These are phyloP conservation scores for Mesostigma viride DNA, from an alignment of 139 green algal genomes.

Conservation along the genomic window DNA sequence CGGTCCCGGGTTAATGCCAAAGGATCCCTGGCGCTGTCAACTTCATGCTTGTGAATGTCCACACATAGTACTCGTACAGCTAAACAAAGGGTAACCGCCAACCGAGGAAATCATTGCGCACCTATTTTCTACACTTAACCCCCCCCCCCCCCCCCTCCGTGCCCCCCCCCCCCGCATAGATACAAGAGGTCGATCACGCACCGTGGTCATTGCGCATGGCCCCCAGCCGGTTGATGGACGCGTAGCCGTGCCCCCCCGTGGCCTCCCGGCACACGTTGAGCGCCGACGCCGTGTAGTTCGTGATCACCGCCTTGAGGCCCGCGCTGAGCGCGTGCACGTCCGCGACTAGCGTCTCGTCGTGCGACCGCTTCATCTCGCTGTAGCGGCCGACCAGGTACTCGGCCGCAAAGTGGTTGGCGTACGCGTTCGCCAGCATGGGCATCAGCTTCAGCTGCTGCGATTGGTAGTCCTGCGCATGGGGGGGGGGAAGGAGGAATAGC, in stretches of 20 bases:
- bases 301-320: slow-evolving; percentile 29
- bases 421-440: slow-evolving; percentile 29
- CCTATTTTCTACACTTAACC: no score
- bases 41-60: no score
- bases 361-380: slow-evolving; percentile 23
- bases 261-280: slow-evolving; percentile 7
- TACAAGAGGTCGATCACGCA: no score
- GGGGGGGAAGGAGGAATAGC: neutral
- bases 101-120: no score
- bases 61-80: no score
- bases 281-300: slow-evolving; percentile 18
- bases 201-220: slow-evolving; percentile 28
- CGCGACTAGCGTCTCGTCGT: slow-evolving; percentile 19
- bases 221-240: slow-evolving; percentile 29
- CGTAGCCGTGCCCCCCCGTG: slow-evolving; percentile 31
- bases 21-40: no score
- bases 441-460: slow-evolving; percentile 34
- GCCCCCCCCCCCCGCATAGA: no score
- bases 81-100: no score
- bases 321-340: slow-evolving; percentile 29
- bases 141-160: no score
- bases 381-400: slow-evolving; percentile 24
- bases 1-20: no score
- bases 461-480: slow-evolving; percentile 23
- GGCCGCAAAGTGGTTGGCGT: slow-evolving; percentile 27